Base-by-base conservation (phyloP, 129 eudicot species). In the Arctium lappa region DNA sequence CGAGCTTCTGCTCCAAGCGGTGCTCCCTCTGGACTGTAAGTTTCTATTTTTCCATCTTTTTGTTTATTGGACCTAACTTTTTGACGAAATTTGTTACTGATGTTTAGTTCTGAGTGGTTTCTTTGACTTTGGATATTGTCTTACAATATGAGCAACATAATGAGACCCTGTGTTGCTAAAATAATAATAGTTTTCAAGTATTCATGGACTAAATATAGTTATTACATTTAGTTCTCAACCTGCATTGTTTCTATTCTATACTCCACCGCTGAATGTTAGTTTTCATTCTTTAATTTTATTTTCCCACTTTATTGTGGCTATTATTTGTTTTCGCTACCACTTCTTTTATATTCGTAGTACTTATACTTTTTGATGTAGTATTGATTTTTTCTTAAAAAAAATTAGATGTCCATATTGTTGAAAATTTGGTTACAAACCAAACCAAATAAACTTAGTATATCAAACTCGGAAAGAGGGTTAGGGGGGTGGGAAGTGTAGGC, bases 1-100 rank as follows among this genome's bases (percentile, higher is more conserved):
- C 91, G 99, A 15, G 99, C 95, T 88, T 91, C 99, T 29, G 93
- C 88, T 40, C 99, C 99, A 30, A 86, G 97, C 18, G 99, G 95
- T 38, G 88, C 90, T 73, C 89, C 99, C 36, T 87, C 98, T 65
- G 98, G 97, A 81, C 87, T 95, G 98, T 95, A 88, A 76, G 92
- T 78, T 66, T 75, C 13, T 42, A 4, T 9, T 15, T 29, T 79
- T 40, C 27, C n/a, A 7, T 8, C 8, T 39, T 71, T 16, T 22
- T 40, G 60, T 42, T 22, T n/a, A 15, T 78, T 31, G 42, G 73
- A 29, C 32, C 76, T 48, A 37, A 39, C 30, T 63, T 72, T 56
- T 66, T 2, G 62, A 9, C 11, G 33, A 13, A 77, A 11, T 27
- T 48, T 18, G 31, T 31, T 12, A 13, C 7, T 31, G 71, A 29